phyloP scores from a whole-genome alignment of 371 early-diverging fungal genomes.

The Zychaea mexicana region DNA sequence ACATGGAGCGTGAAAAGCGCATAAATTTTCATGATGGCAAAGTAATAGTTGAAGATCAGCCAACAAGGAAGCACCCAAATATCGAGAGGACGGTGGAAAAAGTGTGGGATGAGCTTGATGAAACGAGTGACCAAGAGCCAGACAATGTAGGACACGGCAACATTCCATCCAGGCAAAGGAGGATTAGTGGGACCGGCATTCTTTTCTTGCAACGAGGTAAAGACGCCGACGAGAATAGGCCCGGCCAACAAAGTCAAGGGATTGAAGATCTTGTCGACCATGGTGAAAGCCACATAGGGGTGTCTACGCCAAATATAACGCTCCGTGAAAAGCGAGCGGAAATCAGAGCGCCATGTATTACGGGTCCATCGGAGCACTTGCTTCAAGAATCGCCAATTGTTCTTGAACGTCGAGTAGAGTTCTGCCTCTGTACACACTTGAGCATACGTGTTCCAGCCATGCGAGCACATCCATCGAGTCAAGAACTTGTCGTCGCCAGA shows the following conservation, averaged over 20 bases:
- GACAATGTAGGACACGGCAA: constrained; percentile 54
- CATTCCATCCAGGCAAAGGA: constrained; percentile 49
- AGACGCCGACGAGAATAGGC: constrained; percentile 58
- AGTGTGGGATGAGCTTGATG: constrained; percentile 63
- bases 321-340: constrained; percentile 64
- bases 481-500: constrained; percentile 77
- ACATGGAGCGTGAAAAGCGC: constrained; percentile 66
- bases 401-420: constrained; percentile 69
- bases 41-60: constrained; percentile 66
- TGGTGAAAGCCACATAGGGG: constrained; percentile 73
- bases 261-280: constrained; percentile 76
- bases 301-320: constrained; percentile 64
- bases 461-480: constrained; percentile 72
- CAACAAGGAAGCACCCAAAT: constrained; percentile 60
- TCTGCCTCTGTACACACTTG: constrained; percentile 71
- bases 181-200: constrained; percentile 15
- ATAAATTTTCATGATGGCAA: constrained; percentile 65
- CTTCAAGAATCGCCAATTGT: constrained; percentile 74
- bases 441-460: constrained; percentile 70
- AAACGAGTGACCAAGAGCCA: constrained; percentile 64
- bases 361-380: constrained; percentile 75
- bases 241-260: constrained; percentile 72
- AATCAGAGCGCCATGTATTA: constrained; percentile 75
- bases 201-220: constrained; percentile 16
- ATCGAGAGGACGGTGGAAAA: constrained; percentile 62